A percentile compares a stretch with the other conserved stretches of the same genome.
Conservation (phyloP, 148 eudicot genomes). For the Chenopodium formosanum region DNA sequence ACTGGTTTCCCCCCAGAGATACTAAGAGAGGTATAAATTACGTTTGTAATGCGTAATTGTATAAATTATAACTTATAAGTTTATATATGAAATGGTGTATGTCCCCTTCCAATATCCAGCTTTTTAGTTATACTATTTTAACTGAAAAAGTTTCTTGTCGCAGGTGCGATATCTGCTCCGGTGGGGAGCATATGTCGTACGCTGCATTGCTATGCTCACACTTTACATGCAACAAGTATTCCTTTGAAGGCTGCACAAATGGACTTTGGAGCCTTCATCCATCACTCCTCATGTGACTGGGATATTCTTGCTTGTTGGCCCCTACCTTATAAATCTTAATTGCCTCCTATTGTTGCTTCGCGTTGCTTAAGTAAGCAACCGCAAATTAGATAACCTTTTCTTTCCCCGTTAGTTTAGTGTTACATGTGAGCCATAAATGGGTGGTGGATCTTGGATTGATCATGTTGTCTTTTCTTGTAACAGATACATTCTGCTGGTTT, state of each 20-base stretch:
- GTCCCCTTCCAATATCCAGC: slow-evolving; percentile 9
- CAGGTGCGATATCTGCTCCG: slow-evolving; percentile 99
- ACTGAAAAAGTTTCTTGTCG: slow-evolving; percentile 74
- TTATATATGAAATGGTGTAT: slow-evolving; percentile 9
- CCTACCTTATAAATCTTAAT: slow-evolving; percentile 67
- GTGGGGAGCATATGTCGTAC: slow-evolving; percentile 99
- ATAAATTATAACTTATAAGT: neutral
- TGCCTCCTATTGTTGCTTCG: slow-evolving; percentile 87
- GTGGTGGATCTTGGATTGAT: slow-evolving; percentile 8
- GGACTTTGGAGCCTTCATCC: slow-evolving; percentile 94
- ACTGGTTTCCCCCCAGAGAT: slow-evolving; percentile 90
- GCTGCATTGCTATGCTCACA: slow-evolving; percentile 90
- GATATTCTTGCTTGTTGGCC: slow-evolving; percentile 83
- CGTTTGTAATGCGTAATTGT: neutral
- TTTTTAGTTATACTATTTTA: slow-evolving; percentile 22
- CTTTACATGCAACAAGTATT: slow-evolving; percentile 62
- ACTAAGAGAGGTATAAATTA: slow-evolving; percentile 73
- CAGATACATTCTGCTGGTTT: slow-evolving; percentile 91
- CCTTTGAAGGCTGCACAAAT: slow-evolving; percentile 92
- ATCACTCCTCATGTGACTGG: slow-evolving; percentile 86
- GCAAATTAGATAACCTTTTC: slow-evolving; percentile 40
- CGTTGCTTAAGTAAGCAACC: slow-evolving; percentile 99
- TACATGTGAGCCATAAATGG: neutral
- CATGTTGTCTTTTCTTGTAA: slow-evolving; percentile 25
- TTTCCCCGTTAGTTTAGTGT: slow-evolving; percentile 20